A percentile compares a stretch with the other conserved stretches of the same genome.
These are phyloP conservation scores for Pleurotus tuoliensis DNA, from an alignment of 768 basidiomycete species.

Conservation along the genomic window DNA sequence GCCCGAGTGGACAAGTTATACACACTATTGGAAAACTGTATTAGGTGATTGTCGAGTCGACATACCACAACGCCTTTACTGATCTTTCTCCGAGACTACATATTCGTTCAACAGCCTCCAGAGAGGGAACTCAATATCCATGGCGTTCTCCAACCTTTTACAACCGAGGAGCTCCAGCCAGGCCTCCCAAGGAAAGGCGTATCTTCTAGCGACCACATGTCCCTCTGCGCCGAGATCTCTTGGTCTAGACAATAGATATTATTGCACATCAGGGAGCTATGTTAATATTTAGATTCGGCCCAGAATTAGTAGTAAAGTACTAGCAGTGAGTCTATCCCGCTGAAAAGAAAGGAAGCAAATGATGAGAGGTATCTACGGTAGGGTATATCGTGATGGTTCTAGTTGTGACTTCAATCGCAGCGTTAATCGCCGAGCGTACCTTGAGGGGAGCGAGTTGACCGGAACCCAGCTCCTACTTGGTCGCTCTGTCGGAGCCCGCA, in stretches of 20 bases:
- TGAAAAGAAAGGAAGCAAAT: conserved; percentile 7
- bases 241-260: conserved; percentile 20
- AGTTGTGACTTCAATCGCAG: background rate
- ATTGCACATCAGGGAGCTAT: conserved; percentile 14
- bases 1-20: conserved; percentile 87
- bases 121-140: conserved; percentile 30
- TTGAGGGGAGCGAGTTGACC: background rate
- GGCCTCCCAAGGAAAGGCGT: conserved; percentile 80
- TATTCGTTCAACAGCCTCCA: conserved; percentile 65
- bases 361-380: background rate
- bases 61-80: conserved; percentile 5
- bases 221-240: conserved; percentile 63
- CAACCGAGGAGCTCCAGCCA: conserved; percentile 49
- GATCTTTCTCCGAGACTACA: conserved; percentile 63
- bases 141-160: conserved; percentile 62
- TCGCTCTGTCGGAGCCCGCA: conserved; percentile 76
- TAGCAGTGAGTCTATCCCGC: conserved; percentile 1
- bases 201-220: conserved; percentile 86
- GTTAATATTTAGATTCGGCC: conserved; percentile 2
- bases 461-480: conserved; percentile 9
- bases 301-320: conserved; percentile 12
- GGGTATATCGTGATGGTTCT: no score
- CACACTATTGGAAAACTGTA: conserved; percentile 81
- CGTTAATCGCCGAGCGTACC: background rate
- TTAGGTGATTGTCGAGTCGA: conserved; percentile 44